Evolutionary conservation across 208 protist species (phyloP), one percentile per base, ranked within the genome.

Genomic region (Acanthamoeba triangularis): DNA sequence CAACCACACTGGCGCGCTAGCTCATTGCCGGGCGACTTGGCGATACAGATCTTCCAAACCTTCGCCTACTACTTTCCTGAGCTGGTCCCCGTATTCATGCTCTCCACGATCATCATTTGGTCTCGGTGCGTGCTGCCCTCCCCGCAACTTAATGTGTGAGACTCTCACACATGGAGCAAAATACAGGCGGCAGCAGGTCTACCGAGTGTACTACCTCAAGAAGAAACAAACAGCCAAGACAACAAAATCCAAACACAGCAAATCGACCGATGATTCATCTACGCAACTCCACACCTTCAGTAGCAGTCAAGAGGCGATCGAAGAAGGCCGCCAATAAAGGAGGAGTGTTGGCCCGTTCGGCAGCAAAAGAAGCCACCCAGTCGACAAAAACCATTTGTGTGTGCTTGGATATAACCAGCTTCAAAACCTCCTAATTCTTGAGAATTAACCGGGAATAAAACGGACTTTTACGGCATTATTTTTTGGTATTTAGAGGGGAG

Each of bases 1-100:
- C 6, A 8, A 23, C 61, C 11, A 3, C 0, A 0, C 2, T 67
- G 25, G 11, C 6, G 61, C 61, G 8, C 61, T 67, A 7, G 23
- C 23, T 67, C 20, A 37, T 35, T 18, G 41, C 5, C 5, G 41
- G 1, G 16, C 10, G 52, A 1, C 52, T 20, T 56, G 2, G 33
- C 69, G 5, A 1, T 8, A 41, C 37, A 76, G 67, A 78, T 74
- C 7, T 76, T 93, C 35, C 44, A 76, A 49, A 78, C 87, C 13
- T 93, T 41, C 13, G 56, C 52, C n/a, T 92, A 92, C 44, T 92
- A 92, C 37, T 56, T 93, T 18, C 87, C 87, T 6, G 56, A 93
- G 87, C 52, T 93, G 14, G 87, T 76, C 1, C 87, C 87, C 0
- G 30, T 74, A 4, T 69, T 74, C 35, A 78, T 78, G 69, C 28